Percentiles rank a stretch among this genome's conserved stretches.
Conservation (phyloP, 2,329 filamentous ascomycete species). For the Paecilomyces niveus region DNA sequence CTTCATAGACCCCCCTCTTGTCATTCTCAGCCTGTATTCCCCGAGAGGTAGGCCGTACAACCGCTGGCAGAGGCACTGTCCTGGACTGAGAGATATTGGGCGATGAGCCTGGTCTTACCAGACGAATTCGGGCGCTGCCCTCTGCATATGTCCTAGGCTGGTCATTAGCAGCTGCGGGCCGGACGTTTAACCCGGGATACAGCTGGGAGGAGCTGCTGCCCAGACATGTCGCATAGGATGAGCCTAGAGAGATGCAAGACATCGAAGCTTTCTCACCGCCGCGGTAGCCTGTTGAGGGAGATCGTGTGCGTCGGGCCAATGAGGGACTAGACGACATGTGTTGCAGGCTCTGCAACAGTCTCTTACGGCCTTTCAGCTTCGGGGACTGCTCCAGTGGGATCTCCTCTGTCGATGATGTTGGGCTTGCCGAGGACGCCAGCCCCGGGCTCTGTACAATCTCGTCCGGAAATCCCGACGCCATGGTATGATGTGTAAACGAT, state of each 20-base stretch:
- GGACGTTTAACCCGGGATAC: conserved; percentile 50
- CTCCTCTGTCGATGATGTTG: conserved; percentile 23
- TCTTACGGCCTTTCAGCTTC: conserved; percentile 62
- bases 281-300: conserved; percentile 61
- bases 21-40: conserved; percentile 21
- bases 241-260: conserved; percentile 57
- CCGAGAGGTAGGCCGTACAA: conserved; percentile 47
- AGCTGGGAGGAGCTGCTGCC: conserved; percentile 50
- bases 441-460: conserved; percentile 25
- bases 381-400: conserved; percentile 36
- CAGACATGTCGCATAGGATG: conserved; percentile 47
- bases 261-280: conserved; percentile 56
- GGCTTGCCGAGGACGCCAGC: conserved; percentile 25
- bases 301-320: conserved; percentile 56
- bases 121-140: conserved; percentile 49
- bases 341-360: conserved; percentile 66
- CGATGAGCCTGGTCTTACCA: conserved; percentile 45
- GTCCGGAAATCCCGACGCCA: conserved; percentile 23
- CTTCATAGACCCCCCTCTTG: conserved; percentile 21
- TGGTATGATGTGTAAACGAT: conserved; percentile 7
- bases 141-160: conserved; percentile 43
- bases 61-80: conserved; percentile 58
- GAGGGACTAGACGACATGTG: conserved; percentile 77
- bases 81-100: conserved; percentile 31
- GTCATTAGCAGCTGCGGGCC: conserved; percentile 40